Base-by-base conservation (phyloP, 495 filamentous ascomycete species). In the Lasiosphaeriaceae sp. region DNA sequence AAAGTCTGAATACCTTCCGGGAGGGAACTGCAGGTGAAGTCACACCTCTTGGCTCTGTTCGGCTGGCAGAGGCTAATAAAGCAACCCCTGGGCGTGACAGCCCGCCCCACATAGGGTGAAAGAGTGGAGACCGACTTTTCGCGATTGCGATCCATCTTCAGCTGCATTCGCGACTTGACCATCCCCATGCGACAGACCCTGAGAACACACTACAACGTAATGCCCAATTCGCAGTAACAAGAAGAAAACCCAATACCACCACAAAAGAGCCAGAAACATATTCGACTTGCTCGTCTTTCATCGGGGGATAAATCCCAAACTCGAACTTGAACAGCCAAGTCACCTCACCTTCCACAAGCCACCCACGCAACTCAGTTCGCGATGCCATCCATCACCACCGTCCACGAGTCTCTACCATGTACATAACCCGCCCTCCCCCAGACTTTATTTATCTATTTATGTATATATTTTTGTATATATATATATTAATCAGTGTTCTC, bases 371-470 rank as follows among this genome's bases (percentile, higher is more conserved):
- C 52, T 26, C 43, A 47, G 21, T 41, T 50, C 37, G 73, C 56
- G 26, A 89, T 90, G 86, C 80, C 88, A 54, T 78, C 90, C 52
- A 86, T 89, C 56, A 83, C 80, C 49, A 82, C 83, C 60, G 79
- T 82, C 43, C 88, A 93, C 73, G 90, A 95, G 66, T 95, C 90
- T 14, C 84, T 96, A 16, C 90, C 90, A 20, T 96, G 90, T 92
- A 84, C 29, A 71, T n/a, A n/a, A n/a, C 39, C 14, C 39, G 14
- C 39, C 39, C 16, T 60, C 43, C 16, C 19, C 11, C 54, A 24
- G 31, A n/a, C 16, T 35, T 31, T 9, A 3, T 9, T 31, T 4
- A 3, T 31, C 26, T 9, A 31, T 4, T 31, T 9, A 4, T n/a
- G n/a, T n/a, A n/a, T n/a, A n/a, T n/a, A n/a, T n/a, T n/a, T n/a